phyloP scores from a whole-genome alignment of 2,329 filamentous ascomycete genomes.

The Pezicula radicicola region DNA sequence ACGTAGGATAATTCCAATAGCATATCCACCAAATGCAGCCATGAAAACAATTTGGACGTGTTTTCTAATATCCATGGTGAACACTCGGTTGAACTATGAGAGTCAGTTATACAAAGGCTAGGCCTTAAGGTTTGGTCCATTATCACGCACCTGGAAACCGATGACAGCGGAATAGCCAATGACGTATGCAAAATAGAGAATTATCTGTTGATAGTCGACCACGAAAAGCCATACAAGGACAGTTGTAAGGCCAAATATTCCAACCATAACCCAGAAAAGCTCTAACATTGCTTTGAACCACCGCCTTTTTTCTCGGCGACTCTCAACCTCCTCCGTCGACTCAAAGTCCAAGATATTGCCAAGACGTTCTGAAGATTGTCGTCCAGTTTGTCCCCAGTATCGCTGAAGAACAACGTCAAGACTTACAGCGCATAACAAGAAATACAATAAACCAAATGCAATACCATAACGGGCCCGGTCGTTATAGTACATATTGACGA shows the following conservation, averaged over 20 bases:
- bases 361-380: constrained; percentile 32
- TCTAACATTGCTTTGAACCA: constrained; percentile 28
- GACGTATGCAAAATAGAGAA: constrained; percentile 32
- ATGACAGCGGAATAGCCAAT: constrained; percentile 34
- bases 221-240: constrained; percentile 34
- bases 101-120: neutral
- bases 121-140: neutral
- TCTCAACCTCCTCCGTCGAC: constrained; percentile 22
- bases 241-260: constrained; percentile 30
- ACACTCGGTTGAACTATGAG: constrained; percentile 35
- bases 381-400: constrained; percentile 32
- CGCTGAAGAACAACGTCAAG: constrained; percentile 33
- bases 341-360: constrained; percentile 15
- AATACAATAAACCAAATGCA: constrained; percentile 36
- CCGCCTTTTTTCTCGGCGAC: constrained; percentile 1
- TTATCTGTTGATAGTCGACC: constrained; percentile 25
- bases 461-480: constrained; percentile 33
- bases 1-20: constrained; percentile 27
- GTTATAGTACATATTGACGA: constrained; percentile 28
- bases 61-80: constrained; percentile 31
- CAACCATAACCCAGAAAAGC: constrained; percentile 25
- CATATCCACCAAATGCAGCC: constrained; percentile 28
- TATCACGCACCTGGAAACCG: constrained; percentile 27
- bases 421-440: constrained; percentile 32
- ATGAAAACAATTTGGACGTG: constrained; percentile 33